Base-by-base conservation (phyloP, 179 eudicot genomes). In the Silene coronaria region DNA sequence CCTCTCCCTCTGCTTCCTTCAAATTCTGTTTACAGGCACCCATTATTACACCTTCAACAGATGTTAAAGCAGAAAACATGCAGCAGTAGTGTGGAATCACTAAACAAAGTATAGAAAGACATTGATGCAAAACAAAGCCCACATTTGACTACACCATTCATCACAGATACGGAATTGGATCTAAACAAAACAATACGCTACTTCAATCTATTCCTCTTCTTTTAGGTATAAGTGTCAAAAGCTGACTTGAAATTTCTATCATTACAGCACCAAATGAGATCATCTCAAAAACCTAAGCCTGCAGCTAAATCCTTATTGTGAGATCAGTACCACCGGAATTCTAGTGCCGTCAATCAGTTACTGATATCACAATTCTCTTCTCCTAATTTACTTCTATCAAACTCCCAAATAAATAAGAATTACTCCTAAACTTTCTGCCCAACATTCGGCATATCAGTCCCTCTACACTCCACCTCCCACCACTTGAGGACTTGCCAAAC, bases 1-100 rank as follows among this genome's bases (percentile, higher is more conserved):
- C 67, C 17, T 23, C 7, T 46, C 28, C 67, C 67, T 75, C 82
- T 57, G 16, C 76, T 74, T 74, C 84, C 51, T 67, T 63, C 67
- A 57, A 45, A 72, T 21, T 73, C 87, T 85, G 77, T 45, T n/a
- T 45, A 80, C 30, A 74, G 8, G 51, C 55, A 71, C 13, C 53
- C 36, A 66, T 72, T 57, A 77, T 66, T 4, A 38, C 23, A 57
- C 62, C 67, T 32, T 61, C 32, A 72, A 27, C 48, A n/a, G 24
- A 76, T n/a, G 60, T 13, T 45, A 51, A 66, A 38, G 61, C 62
- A 64, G 19, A 46, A 75, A 46, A n/a, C 28, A 67, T 19, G 17
- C 2, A 38, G 8, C 70, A 17, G 38, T 1, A 58, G 26, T 22
- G 32, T n/a, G 21, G 24, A 46, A 45, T 68, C 21, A 48, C 71